Evolutionary conservation across 2,329 filamentous ascomycete species (phyloP), one percentile per base, ranked within the genome.

Genomic region (Ascochyta pisi): DNA sequence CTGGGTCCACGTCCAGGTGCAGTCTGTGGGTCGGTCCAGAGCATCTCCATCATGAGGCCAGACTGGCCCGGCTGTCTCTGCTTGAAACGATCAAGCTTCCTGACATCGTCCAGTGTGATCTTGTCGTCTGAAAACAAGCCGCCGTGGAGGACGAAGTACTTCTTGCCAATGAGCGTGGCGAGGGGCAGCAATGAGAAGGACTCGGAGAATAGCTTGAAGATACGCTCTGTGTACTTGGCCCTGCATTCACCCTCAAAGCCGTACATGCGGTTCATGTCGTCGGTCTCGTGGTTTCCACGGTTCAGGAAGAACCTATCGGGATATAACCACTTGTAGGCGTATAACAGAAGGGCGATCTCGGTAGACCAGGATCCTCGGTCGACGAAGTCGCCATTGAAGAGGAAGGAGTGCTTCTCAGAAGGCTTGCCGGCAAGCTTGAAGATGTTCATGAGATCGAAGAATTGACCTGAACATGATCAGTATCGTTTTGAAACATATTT

Each of bases 21-120:
- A 0, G 90, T 84, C 76, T 99, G 95, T 3, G 95, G 95, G 73
- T 99, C 95, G 0, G 95, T 98, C 95, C 95, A 99, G 42, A 99
- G 85, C 95, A 99, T 99, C 79, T 99, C 95, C 95, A 99, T 99
- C 95, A 99, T 99, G 68, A 99, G 80, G 13, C 95, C 95, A 44
- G 90, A 81, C 76, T 99, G 95, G 29, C 95, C 95, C 3, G 95
- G 94, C 71, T 98, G 94, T 59, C 91, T 85, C 78, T 98, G 95
- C 74, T 86, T 87, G 79, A 97, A 93, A 63, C 94, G 84, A 78
- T 98, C 89, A 54, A 98, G 82, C 79, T 96, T 96, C 64, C 95
- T 87, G 65, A 99, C 96, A 73, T 99, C 94, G 65, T 98, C 91
- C 48, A 99, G 81, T 0, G 91, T 93, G 61, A 94, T 84, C 65